Evolutionary conservation across 306 rosid genomes (phyloP), one percentile per base, ranked within the genome.

Genomic region (Cucumis hystrix): DNA sequence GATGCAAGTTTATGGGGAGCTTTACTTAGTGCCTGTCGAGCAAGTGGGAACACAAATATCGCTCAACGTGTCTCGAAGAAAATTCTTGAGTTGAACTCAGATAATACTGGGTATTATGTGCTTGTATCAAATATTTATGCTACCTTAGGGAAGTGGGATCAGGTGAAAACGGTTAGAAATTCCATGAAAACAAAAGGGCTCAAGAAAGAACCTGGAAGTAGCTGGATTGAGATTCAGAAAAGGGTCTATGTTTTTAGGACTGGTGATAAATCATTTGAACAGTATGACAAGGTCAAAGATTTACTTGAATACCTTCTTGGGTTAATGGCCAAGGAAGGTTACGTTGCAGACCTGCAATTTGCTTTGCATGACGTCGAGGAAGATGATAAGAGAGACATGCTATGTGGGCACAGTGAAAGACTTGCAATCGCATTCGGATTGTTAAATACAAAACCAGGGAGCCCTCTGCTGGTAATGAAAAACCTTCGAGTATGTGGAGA

Each of bases 21-120:
- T 25, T 83, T 91, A 78, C 92, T 89, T 58, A 87, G 91, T 84
- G 91, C 95, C 74, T 91, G 90, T 66, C 82, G 87, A 82, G 85
- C 83, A 75, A 87, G 81, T 23, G 89, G 90, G 61, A 83, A 85
- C 77, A 75, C 76, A 39, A 79, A 83, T 64, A 80, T 87, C 15
- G 91, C 88, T 33, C 85, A 86, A 87, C 77, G 86, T 75, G 84
- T 79, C 39, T 79, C 87, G 57, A 63, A 33, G 25, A 78, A 79
- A 79, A 83, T 89, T 77, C 77, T 83, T 62, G 77, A 85, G 8
- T 71, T 63, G 39, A 77, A 74, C 80, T 76, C 86, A 41, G 77
- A 77, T 77, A 72, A 67, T 21, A 70, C 84, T 33, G 91, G 87
- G 69, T 86, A 69, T 77, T 86, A 83, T 78, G 84, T 91, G 45